Base-by-base conservation (phyloP, 495 filamentous ascomycete genomes). In the Aspergillus diversus region DNA sequence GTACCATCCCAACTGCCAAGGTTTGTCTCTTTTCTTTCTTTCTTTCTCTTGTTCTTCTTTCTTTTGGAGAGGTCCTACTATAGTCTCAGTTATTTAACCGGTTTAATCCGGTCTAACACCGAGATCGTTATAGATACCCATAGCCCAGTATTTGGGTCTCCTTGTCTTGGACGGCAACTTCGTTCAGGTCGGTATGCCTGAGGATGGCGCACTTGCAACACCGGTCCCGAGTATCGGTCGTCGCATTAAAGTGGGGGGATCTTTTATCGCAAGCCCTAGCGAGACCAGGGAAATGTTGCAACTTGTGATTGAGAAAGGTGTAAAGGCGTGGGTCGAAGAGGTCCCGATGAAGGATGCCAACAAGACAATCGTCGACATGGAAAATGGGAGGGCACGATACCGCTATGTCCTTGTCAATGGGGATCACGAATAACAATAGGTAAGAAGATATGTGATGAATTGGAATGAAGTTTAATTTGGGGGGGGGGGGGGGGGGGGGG, bases 261-360 rank as follows among this genome's bases (percentile, higher is more conserved):
- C 84, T n/a, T 63, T 84, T 35, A 91, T 94, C 57, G 92, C 92
- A 3, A 79, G 83, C 31, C 91, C 91, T 0, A 65, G 66, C 27
- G 89, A 95, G 72, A 93, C 95, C 66, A 77, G 84, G 49, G 89
- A 93, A 71, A 96, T 97, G 92, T 73, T 97, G 67, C 67, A 89
- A 53, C 81, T 97, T 60, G 92, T 89, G 12, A 90, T 77, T 0
- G 83, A 90, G 59, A 89, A 93, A 77, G 81, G 81, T 0, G 75
- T 96, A 57, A 84, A 88, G 70, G 81, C 90, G 0, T 93, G 90
- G 90, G 78, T 95, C 13, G 72, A 92, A 71, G 80, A 84, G 74
- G 78, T 88, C 55, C 84, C 87, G 7, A 82, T 97, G 85, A 89
- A 85, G 76, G 86, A 93, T 11, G 90, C 88, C 31, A 93, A 93